These are phyloP conservation scores for Persicaria tinctoria DNA, from an alignment of 148 eudicot species.

Conservation along the genomic window DNA sequence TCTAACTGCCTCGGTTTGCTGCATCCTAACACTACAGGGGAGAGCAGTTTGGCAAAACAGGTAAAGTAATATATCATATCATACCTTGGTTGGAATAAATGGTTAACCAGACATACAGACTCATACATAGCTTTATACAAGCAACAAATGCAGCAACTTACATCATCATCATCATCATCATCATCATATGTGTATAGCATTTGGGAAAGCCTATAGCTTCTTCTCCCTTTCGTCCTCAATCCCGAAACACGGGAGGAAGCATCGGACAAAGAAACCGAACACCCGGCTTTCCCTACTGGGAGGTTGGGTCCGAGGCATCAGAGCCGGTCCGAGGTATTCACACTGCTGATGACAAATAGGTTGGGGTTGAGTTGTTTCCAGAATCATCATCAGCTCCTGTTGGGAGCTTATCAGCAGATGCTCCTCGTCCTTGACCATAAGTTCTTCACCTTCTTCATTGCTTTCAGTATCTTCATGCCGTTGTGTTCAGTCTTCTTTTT, in stretches of 20 bases:
- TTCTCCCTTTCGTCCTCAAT: neutral
- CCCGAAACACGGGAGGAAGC: conserved; percentile 8
- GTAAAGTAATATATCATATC: neutral
- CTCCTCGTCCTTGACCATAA: neutral
- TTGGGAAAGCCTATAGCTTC: neutral
- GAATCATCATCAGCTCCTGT: neutral
- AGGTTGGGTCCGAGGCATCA: neutral
- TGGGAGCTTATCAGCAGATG: conserved; percentile 1
- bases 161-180: neutral
- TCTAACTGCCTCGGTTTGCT: too few species aligned
- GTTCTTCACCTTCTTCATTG: neutral
- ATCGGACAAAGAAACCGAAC: neutral
- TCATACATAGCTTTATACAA: neutral
- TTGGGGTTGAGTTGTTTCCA: neutral
- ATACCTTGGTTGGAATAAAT: neutral
- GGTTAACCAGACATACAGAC: neutral
- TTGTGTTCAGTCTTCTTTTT: too few species aligned
- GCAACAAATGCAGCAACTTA: neutral
- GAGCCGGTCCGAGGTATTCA: neutral
- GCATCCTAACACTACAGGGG: too few species aligned
- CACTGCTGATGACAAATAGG: neutral
- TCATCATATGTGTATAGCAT: neutral
- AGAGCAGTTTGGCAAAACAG: too few species aligned
- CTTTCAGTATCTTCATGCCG: neutral
- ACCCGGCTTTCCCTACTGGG: neutral